phyloP scores from a whole-genome alignment of 257 asterid species.

The Solanum pinnatisectum region DNA sequence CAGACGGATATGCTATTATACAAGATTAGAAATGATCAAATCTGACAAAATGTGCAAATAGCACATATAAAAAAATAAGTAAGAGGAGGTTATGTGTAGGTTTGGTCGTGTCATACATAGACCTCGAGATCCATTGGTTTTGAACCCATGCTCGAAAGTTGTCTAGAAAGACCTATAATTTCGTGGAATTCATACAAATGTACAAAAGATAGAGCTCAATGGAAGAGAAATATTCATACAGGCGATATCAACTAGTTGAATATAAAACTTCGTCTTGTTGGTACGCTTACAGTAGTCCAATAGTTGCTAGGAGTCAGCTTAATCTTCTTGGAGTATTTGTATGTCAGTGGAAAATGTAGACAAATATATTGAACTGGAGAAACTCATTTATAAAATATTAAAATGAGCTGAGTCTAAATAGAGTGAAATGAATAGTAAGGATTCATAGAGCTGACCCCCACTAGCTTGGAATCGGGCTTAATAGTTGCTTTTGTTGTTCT shows the following conservation, averaged over 20 bases:
- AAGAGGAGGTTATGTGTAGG: background rate
- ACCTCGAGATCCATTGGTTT: background rate
- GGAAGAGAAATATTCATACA: background rate
- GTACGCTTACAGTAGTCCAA: background rate
- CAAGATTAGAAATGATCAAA: background rate
- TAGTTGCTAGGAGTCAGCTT: background rate
- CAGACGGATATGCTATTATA: background rate
- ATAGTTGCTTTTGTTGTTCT: background rate
- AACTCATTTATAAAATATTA: background rate
- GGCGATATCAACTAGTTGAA: background rate
- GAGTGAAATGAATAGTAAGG: background rate
- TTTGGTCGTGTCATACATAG: background rate
- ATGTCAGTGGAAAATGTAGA: background rate
- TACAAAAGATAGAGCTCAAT: background rate
- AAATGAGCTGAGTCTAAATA: background rate
- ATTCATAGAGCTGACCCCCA: background rate
- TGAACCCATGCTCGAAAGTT: background rate
- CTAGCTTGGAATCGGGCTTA: background rate
- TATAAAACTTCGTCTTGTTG: background rate
- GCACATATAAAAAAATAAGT: background rate
- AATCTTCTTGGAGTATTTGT: background rate
- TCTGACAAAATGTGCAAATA: background rate
- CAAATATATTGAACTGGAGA: background rate
- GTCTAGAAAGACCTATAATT: background rate
- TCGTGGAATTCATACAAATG: background rate